Evolutionary conservation across 2,329 filamentous ascomycete species (phyloP), one percentile per base, ranked within the genome.

Genomic region (Colletotrichum shisoi): DNA sequence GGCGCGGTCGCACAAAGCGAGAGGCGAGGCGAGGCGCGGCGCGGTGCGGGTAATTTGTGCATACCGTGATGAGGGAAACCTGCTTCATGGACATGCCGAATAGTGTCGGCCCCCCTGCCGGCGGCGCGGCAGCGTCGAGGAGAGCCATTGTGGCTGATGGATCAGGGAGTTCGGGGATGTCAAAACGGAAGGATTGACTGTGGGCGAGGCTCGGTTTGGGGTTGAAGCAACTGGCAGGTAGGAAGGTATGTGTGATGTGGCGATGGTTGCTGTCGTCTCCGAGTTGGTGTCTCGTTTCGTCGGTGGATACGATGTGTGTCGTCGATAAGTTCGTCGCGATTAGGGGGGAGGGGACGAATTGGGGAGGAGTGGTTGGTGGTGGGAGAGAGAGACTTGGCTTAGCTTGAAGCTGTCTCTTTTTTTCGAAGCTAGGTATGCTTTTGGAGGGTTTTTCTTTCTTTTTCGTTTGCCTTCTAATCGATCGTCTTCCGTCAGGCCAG

Each of bases 71-170:
- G 51, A 92, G 79, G 60, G 89, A 91, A 37, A 89, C 77, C 75
- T 89, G 86, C 82, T 91, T 91, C 83, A 91, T 84, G 52, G 89
- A 84, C 72, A 91, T 74, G 69, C 89, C 88, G 72, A 87, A 76
- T 60, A 85, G 73, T 31, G 77, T 81, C 67, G 83, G 82, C 63
- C 79, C 80, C 67, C 74, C 74, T 69, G 75, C 76, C 51, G 76
- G 73, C 69, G 77, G 74, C 51, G 75, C 75, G 57, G 76, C 74
- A 62, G 75, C 73, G 70, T 81, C 79, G 62, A 80, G 76, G 69
- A 81, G 73, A 70, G 79, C 79, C 81, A 83, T 83, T 72, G 56
- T 72, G 73, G 62, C 66, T 61, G 37, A 37, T 34, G 56, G 37
- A 34, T 46, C 45, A 24, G 12, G 40, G 37, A 42, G 31, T 34